These are phyloP conservation scores for Trametes hirsuta DNA, from an alignment of 1,284 basidiomycete genomes.

Conservation along the genomic window DNA sequence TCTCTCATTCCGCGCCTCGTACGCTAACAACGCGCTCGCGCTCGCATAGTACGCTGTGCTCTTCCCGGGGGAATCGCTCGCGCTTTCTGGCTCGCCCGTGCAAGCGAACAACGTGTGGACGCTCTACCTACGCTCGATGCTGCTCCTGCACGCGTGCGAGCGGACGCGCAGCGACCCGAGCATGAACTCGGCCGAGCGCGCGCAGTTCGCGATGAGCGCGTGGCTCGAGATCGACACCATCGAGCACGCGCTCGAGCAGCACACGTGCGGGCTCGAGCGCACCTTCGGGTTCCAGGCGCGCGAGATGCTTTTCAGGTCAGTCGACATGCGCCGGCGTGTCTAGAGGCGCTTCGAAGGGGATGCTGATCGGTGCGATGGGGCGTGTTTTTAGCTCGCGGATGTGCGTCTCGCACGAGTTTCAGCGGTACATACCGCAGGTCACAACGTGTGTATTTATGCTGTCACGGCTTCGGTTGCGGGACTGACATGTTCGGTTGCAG, in stretches of 20 bases:
- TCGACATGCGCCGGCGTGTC: slow-evolving; percentile 26
- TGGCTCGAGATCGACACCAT: slow-evolving; percentile 75
- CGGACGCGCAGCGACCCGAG: slow-evolving; percentile 51
- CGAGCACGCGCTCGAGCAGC: slow-evolving; percentile 61
- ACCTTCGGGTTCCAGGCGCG: slow-evolving; percentile 69
- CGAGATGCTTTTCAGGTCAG: slow-evolving; percentile 78
- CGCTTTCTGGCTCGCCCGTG: slow-evolving; percentile 11
- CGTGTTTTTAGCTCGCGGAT: slow-evolving; percentile 59
- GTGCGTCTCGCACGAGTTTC: slow-evolving; percentile 72
- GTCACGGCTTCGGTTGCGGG: too few relatives aligned
- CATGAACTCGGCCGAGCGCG: slow-evolving; percentile 51
- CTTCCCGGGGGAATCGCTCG: slow-evolving; percentile 68
- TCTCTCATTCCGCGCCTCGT: neutral
- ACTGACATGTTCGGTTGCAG: slow-evolving; percentile 33
- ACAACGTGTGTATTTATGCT: slow-evolving; percentile 48
- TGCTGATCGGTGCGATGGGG: neutral
- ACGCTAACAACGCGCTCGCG: neutral
- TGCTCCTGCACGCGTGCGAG: slow-evolving; percentile 76
- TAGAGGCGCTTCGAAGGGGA: slow-evolving; percentile 36
- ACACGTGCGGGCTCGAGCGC: slow-evolving; percentile 68
- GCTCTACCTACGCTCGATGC: slow-evolving; percentile 63
- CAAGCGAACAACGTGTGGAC: slow-evolving; percentile 66
- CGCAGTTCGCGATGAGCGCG: slow-evolving; percentile 63
- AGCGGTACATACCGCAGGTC: slow-evolving; percentile 62
- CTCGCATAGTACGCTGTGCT: slow-evolving; percentile 60